phyloP scores from a whole-genome alignment of 305 asterid genomes.

The Withania somnifera region DNA sequence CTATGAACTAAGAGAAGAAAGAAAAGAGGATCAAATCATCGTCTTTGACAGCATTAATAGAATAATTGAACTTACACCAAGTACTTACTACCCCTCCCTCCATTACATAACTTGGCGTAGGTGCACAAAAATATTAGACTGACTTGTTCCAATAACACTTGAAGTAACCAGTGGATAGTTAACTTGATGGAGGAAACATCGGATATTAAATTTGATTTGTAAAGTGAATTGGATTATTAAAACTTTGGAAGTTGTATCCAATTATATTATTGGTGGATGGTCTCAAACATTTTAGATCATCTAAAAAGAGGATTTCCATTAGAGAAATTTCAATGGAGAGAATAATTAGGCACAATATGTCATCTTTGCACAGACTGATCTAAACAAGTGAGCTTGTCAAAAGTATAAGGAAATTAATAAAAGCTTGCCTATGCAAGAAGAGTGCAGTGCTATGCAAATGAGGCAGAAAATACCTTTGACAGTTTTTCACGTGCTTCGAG shows the following conservation, averaged over 20 bases:
- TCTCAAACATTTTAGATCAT: neutral
- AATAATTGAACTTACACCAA: neutral
- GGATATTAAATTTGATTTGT: neutral
- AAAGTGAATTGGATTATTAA: neutral
- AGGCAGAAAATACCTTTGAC: constrained; percentile 53
- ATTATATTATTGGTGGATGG: neutral
- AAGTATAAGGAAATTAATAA: neutral
- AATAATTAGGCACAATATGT: neutral
- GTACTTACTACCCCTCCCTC: neutral
- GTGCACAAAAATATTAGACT: neutral
- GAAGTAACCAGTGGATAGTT: neutral
- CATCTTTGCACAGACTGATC: neutral
- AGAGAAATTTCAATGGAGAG: neutral
- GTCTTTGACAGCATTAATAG: neutral
- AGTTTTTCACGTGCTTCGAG: constrained; percentile 93
- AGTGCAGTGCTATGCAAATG: neutral
- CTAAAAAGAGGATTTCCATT: neutral
- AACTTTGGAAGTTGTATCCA: neutral
- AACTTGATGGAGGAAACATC: neutral
- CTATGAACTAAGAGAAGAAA: neutral
- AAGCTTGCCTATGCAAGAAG: neutral
- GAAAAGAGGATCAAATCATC: neutral
- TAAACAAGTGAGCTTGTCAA: neutral
- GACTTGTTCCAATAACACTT: neutral
- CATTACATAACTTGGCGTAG: neutral